Conservation (phyloP, 352 stramenopile genomes). For the Pythium volutum region DNA sequence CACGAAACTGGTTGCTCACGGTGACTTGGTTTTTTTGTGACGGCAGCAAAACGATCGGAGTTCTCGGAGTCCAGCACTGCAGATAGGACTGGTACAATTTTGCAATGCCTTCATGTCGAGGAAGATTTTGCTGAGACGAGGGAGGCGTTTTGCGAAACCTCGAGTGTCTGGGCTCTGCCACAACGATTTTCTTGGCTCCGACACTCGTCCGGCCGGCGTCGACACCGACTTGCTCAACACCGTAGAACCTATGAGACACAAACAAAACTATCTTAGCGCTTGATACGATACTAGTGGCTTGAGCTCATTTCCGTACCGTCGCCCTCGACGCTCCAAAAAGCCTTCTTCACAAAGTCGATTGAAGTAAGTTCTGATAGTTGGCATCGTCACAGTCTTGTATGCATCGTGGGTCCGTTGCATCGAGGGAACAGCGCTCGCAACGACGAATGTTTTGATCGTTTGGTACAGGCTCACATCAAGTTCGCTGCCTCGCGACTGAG, state of each 20-base stretch:
- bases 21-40: not conserved
- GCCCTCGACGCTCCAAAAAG: slow-evolving; percentile 15
- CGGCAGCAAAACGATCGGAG: not conserved
- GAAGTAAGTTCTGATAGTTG: slow-evolving; percentile 14
- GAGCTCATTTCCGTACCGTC: slow-evolving; percentile 1
- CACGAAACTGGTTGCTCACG: not conserved
- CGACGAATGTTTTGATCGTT: slow-evolving; percentile 23
- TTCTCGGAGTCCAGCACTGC: not conserved
- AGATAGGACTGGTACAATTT: not conserved
- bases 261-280: not conserved
- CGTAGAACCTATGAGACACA: slow-evolving; percentile 4
- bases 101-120: not conserved
- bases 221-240: not conserved
- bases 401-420: slow-evolving; percentile 19
- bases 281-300: not conserved
- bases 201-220: not conserved
- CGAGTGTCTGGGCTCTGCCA: not conserved
- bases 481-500: not conserved
- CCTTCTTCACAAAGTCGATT: slow-evolving; percentile 23
- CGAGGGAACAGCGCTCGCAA: slow-evolving; percentile 3
- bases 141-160: not conserved
- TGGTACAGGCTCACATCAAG: slow-evolving; percentile 14
- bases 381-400: not conserved
- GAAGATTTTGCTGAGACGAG: not conserved
- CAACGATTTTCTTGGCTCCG: not conserved